These are phyloP conservation scores for Cercospora brassicicola DNA, from an alignment of 2,329 filamentous ascomycete genomes.

Conservation along the genomic window DNA sequence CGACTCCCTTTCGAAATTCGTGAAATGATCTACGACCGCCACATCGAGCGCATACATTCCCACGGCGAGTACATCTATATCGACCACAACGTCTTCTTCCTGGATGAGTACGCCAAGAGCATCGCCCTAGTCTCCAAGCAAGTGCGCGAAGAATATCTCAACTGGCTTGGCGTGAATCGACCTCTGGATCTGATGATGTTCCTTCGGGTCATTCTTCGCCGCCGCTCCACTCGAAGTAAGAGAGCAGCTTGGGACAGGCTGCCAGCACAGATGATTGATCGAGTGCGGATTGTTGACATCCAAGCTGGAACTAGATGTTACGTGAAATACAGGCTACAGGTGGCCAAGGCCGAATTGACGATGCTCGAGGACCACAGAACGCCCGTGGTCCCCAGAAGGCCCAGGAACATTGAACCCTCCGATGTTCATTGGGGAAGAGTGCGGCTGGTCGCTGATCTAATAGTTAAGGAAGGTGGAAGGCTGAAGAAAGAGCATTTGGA, in stretches of 20 bases:
- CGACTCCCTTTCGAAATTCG: background rate
- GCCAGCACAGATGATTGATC: background rate
- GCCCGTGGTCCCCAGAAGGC: background rate
- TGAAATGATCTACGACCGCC: background rate
- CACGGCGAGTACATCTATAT: no score
- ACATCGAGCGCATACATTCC: background rate
- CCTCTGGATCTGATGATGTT: background rate
- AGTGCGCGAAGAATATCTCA: background rate
- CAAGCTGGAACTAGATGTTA: background rate
- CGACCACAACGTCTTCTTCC: no score
- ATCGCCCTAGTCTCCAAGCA: background rate
- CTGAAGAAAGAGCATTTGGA: background rate
- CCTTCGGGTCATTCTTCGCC: background rate
- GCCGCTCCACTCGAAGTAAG: background rate
- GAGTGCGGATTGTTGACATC: background rate
- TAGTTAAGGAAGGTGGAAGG: background rate
- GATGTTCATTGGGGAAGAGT: background rate
- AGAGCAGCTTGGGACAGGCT: background rate
- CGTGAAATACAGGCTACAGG: background rate
- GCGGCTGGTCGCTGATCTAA: background rate
- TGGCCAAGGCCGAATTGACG: background rate
- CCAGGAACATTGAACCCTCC: background rate
- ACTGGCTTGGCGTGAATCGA: background rate
- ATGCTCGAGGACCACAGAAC: background rate
- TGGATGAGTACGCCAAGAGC: background rate